phyloP scores from a whole-genome alignment of 352 stramenopile genomes.

The Phytophthora pistaciae region DNA sequence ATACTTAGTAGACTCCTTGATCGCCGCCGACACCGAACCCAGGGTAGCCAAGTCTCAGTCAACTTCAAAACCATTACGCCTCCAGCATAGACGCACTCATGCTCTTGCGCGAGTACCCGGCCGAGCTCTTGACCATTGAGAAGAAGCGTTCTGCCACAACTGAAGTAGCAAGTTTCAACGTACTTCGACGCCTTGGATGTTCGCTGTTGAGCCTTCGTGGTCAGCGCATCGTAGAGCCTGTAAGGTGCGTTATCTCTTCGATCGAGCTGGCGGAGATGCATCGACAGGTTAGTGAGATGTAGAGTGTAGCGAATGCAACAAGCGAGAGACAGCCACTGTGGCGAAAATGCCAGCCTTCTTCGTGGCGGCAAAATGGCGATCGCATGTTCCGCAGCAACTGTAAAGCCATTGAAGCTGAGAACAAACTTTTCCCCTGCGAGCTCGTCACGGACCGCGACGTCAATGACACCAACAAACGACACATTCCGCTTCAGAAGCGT shows the following conservation, averaged over 20 bases:
- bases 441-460: not conserved
- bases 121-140: not conserved
- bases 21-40: no score
- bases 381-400: conserved; percentile 4
- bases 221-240: no score
- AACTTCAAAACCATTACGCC: not conserved
- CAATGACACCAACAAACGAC: not conserved
- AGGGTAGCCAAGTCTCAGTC: not conserved
- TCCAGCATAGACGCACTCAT: not conserved
- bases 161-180: no score
- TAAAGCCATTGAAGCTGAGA: conserved; percentile 1
- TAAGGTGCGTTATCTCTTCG: no score
- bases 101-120: not conserved
- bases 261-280: no score
- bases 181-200: no score
- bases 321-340: not conserved
- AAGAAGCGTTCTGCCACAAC: no score
- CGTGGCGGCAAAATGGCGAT: conserved; percentile 12
- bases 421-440: conserved; percentile 1
- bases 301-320: no score
- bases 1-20: no score
- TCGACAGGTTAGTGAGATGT: no score
- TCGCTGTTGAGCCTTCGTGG: no score
- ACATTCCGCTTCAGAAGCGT: conserved; percentile 11
- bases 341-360: conserved; percentile 11